Percentiles rank a stretch among this genome's conserved stretches.
Evolutionary conservation across 2,329 filamentous ascomycete genomes (phyloP).

Genomic region (Calonectria crousiana): DNA sequence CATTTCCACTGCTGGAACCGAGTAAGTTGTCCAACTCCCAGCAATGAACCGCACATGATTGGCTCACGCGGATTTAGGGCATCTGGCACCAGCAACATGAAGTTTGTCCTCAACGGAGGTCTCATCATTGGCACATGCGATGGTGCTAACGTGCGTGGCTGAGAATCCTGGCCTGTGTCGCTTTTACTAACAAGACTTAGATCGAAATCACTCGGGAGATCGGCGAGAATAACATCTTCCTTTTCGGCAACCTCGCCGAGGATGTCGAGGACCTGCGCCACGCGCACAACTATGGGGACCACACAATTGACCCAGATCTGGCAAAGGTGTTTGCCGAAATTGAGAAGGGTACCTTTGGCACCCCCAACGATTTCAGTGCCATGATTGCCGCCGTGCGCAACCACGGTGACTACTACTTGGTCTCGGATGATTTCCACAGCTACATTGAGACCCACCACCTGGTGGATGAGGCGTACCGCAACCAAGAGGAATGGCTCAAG

Average conservation of each 20-base stretch:
- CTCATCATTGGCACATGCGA: conserved; percentile 98
- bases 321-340: conserved; percentile 87
- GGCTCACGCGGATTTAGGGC: conserved; percentile 55
- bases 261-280: conserved; percentile 97
- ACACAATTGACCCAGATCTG: conserved; percentile 82
- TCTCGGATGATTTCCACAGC: conserved; percentile 96
- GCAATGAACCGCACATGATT: not conserved
- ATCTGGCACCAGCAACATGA: conserved; percentile 97
- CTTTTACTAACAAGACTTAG: conserved; percentile 48
- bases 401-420: conserved; percentile 97
- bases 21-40: conserved; percentile 61
- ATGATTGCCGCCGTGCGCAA: conserved; percentile 88
- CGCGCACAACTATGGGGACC: conserved; percentile 84
- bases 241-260: conserved; percentile 95
- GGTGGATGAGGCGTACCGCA: conserved; percentile 91
- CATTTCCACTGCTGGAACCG: conserved; percentile 97
- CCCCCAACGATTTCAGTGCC: conserved; percentile 81
- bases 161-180: not conserved
- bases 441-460: conserved; percentile 92
- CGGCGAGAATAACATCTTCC: conserved; percentile 96
- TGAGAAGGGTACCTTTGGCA: conserved; percentile 83
- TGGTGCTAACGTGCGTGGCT: conserved; percentile 85
- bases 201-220: conserved; percentile 99
- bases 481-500: conserved; percentile 92
- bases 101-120: conserved; percentile 97